Conservation (phyloP, 202 grass and related monocot genomes). For the Carex sylvatica region DNA sequence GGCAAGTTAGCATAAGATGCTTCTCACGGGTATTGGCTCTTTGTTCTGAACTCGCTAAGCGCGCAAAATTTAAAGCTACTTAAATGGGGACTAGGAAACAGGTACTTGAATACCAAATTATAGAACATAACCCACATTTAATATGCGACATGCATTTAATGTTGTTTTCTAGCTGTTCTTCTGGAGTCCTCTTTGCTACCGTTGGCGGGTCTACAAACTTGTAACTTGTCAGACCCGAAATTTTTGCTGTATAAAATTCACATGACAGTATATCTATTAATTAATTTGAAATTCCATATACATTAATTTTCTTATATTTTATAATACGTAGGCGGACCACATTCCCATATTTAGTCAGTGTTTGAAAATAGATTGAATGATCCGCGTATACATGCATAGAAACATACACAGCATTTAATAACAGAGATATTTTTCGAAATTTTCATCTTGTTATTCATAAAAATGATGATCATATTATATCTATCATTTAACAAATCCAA, state of each 20-base stretch:
- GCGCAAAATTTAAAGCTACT: background rate
- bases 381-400: too few species aligned
- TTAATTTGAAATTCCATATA: background rate
- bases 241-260: background rate
- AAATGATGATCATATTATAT: too few species aligned
- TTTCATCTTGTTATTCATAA: too few species aligned
- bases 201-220: background rate
- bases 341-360: too few species aligned
- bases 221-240: background rate
- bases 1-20: background rate
- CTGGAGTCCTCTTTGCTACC: background rate
- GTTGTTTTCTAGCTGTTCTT: background rate
- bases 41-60: background rate
- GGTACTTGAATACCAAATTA: background rate
- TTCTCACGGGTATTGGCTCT: slow-evolving; percentile 11
- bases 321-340: background rate
- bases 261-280: background rate
- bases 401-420: too few species aligned
- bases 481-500: too few species aligned
- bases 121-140: background rate
- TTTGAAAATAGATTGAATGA: too few species aligned
- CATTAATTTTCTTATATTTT: too few species aligned
- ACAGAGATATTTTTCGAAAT: too few species aligned
- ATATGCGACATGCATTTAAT: background rate
- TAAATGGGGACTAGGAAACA: background rate